phyloP scores from a whole-genome alignment of 345 rosid genomes.

The Passiflora organensis region DNA sequence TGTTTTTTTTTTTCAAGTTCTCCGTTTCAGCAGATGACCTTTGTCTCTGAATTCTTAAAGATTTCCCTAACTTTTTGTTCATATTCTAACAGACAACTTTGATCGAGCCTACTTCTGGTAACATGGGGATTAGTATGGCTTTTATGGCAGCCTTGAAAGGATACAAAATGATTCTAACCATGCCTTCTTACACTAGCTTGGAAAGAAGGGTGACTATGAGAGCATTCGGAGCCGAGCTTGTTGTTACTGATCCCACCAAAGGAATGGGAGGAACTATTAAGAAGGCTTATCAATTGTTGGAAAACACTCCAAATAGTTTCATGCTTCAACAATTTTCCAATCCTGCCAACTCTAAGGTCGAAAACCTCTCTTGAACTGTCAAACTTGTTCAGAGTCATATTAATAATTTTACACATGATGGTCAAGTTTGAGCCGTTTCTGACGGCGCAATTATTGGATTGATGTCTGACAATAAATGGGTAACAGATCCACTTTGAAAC shows the following conservation, averaged over 20 bases:
- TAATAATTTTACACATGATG: too few species aligned
- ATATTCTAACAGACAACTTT: too few species aligned
- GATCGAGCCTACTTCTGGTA: conserved; percentile 82
- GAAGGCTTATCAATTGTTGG: conserved; percentile 73
- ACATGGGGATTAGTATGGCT: conserved; percentile 80
- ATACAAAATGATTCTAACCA: conserved; percentile 66
- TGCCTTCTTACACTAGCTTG: conserved; percentile 84
- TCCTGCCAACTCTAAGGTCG: conserved; percentile 42
- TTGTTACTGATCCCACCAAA: conserved; percentile 70
- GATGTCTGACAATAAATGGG: too few species aligned
- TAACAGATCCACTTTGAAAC: conserved; percentile 80
- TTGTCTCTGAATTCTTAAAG: too few species aligned
- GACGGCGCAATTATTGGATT: too few species aligned
- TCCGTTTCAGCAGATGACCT: too few species aligned
- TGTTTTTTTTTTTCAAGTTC: too few species aligned
- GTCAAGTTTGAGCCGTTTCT: too few species aligned
- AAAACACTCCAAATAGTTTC: conserved; percentile 62
- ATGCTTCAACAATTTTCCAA: conserved; percentile 82
- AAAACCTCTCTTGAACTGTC: background rate
- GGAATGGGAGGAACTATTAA: conserved; percentile 86
- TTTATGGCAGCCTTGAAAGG: conserved; percentile 81
- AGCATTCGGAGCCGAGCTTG: conserved; percentile 77
- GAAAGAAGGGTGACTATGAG: conserved; percentile 81
- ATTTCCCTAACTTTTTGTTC: too few species aligned
- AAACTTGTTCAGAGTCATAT: too few species aligned